These are phyloP conservation scores for Rhipidocladum racemiflorum DNA, from an alignment of 176 grass and related monocot species.

Conservation along the genomic window DNA sequence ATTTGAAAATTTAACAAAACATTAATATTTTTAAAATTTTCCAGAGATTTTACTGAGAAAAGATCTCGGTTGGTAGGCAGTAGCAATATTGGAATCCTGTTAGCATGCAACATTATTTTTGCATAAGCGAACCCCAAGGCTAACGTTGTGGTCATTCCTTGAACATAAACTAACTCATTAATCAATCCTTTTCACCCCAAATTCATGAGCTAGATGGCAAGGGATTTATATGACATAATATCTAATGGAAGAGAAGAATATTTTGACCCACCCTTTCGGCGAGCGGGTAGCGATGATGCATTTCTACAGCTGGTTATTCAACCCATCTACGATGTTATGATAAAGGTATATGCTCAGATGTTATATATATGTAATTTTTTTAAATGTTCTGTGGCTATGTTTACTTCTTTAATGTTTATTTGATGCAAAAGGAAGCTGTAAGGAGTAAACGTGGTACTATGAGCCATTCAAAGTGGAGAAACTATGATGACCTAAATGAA, in stretches of 20 bases:
- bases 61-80: too few species aligned
- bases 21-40: too few species aligned
- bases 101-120: too few species aligned
- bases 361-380: not conserved
- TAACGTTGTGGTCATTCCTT: too few species aligned
- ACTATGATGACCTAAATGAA: constrained; percentile 96
- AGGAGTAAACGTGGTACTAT: constrained; percentile 62
- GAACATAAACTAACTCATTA: not conserved
- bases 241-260: not conserved
- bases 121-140: too few species aligned
- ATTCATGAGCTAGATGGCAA: constrained; percentile 68
- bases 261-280: constrained; percentile 33
- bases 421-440: constrained; percentile 67
- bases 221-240: constrained; percentile 58
- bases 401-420: constrained; percentile 25
- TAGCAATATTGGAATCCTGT: too few species aligned
- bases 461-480: constrained; percentile 96
- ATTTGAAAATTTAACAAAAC: too few species aligned
- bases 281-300: constrained; percentile 50
- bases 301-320: constrained; percentile 64
- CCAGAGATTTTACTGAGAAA: too few species aligned
- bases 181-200: not conserved
- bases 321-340: constrained; percentile 68
- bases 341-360: constrained; percentile 51
- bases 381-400: not conserved